Evolutionary conservation across 2,329 filamentous ascomycete genomes (phyloP).

Genomic region (Penicillium sp.): DNA sequence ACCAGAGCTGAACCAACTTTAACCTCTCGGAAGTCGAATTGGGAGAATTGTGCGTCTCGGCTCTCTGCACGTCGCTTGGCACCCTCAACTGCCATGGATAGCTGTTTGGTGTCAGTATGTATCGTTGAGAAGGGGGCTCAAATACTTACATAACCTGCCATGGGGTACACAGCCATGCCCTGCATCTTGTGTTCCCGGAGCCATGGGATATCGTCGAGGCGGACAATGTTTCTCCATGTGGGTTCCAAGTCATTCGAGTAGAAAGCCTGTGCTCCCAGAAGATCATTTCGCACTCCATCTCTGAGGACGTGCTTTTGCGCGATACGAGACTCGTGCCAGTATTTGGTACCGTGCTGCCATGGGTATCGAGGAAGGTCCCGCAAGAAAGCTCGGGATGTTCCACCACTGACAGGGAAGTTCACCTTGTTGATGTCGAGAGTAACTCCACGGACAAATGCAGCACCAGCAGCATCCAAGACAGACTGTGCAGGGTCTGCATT

Average conservation of each 20-base stretch:
- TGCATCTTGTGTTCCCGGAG: slow-evolving; percentile 36
- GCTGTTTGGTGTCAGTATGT: slow-evolving; percentile 7
- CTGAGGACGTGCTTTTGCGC: slow-evolving; percentile 26
- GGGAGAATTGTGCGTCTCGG: slow-evolving; percentile 37
- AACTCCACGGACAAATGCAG: slow-evolving; percentile 17
- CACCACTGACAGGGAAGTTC: slow-evolving; percentile 19
- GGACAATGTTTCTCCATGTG: slow-evolving; percentile 29
- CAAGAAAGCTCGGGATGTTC: slow-evolving; percentile 19
- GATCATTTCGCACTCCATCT: slow-evolving; percentile 25
- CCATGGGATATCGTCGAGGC: slow-evolving; percentile 27
- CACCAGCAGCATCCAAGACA: slow-evolving; percentile 22
- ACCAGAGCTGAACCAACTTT: slow-evolving; percentile 50
- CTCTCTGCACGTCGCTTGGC: slow-evolving; percentile 29
- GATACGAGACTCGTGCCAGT: slow-evolving; percentile 48
- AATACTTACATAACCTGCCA: slow-evolving; percentile 25
- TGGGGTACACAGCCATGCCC: slow-evolving; percentile 23
- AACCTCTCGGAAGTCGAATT: slow-evolving; percentile 51
- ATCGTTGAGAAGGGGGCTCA: too few species aligned
- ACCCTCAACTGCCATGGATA: slow-evolving; percentile 34
- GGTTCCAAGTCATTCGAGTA: slow-evolving; percentile 28
- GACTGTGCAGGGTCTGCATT: slow-evolving; percentile 22
- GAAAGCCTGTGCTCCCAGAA: slow-evolving; percentile 24
- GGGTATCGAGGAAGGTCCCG: slow-evolving; percentile 46
- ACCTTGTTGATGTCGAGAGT: slow-evolving; percentile 15
- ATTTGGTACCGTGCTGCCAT: slow-evolving; percentile 49